phyloP scores from a whole-genome alignment of 108 stramenopile genomes.

The Discostella stelligeroides region DNA sequence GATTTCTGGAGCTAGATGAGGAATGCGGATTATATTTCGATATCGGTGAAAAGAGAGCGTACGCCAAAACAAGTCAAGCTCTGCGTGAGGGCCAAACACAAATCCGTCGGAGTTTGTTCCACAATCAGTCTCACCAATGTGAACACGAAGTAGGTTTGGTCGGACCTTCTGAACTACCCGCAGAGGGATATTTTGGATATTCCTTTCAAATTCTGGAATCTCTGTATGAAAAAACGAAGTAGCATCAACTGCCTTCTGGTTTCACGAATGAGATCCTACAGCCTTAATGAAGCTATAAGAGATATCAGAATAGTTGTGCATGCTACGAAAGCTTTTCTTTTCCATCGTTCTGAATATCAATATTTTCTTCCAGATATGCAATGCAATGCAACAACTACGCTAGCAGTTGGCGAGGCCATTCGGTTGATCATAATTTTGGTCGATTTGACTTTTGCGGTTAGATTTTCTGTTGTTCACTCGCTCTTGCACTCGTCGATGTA shows the following conservation, averaged over 20 bases:
- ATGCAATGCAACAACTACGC: no score
- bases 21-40: slow-evolving; percentile 53
- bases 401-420: no score
- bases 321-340: no score
- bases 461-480: no score
- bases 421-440: no score
- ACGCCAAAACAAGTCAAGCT: slow-evolving; percentile 80
- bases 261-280: no score
- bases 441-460: no score
- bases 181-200: slow-evolving; percentile 13
- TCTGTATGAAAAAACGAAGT: background rate
- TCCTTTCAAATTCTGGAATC: slow-evolving; percentile 2
- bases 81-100: slow-evolving; percentile 63
- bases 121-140: background rate
- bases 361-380: no score
- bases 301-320: no score
- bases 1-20: slow-evolving; percentile 72
- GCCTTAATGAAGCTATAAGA: background rate
- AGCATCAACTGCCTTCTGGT: background rate
- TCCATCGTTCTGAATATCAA: no score
- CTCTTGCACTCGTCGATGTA: no score
- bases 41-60: slow-evolving; percentile 76
- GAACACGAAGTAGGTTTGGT: background rate
- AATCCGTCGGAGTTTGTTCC: slow-evolving; percentile 41
- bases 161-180: background rate